These are phyloP conservation scores for Coriaria nepalensis DNA, from an alignment of 306 rosid species.

Conservation along the genomic window DNA sequence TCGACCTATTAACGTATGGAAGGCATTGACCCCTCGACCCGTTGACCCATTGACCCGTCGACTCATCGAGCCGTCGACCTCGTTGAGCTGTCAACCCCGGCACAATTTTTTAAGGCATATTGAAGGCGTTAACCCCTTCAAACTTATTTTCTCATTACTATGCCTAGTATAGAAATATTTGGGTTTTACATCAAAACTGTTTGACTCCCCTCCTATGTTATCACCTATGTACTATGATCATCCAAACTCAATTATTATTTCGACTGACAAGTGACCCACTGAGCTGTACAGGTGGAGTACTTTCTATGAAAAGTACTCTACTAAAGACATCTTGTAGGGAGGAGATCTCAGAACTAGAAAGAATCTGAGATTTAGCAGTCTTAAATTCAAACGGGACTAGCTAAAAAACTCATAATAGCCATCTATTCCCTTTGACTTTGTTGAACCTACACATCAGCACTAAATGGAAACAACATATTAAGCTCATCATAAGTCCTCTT, in stretches of 20 bases:
- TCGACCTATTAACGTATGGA: no score
- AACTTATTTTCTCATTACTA: no score
- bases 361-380: neutral
- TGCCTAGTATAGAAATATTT: no score
- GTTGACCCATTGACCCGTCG: no score
- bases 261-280: neutral
- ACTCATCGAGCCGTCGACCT: no score
- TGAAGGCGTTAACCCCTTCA: no score
- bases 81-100: no score
- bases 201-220: neutral
- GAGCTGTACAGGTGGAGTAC: neutral
- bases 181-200: no score
- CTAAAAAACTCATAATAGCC: neutral
- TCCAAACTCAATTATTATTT: neutral
- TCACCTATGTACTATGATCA: neutral
- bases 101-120: no score
- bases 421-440: constrained; percentile 2
- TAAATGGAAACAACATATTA: neutral
- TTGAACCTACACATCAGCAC: neutral
- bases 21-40: no score
- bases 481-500: neutral
- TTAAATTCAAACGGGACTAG: neutral
- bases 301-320: neutral
- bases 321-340: neutral
- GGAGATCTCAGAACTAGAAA: neutral